Evolutionary conservation across 2,329 filamentous ascomycete species (phyloP), one percentile per base, ranked within the genome.

Genomic region (Ceratocystis variospora): DNA sequence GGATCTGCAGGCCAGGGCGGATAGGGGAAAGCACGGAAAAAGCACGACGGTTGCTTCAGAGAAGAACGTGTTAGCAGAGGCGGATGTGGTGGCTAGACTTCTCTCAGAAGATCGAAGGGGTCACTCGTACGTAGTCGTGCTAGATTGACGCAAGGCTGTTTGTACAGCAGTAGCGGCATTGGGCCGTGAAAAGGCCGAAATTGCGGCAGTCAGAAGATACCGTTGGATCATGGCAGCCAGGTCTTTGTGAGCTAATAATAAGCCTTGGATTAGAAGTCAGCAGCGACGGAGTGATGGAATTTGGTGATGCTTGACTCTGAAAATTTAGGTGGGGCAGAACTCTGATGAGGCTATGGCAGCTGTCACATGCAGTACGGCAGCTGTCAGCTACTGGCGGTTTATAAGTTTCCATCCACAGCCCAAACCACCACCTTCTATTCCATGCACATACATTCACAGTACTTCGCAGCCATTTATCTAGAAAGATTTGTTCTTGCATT

Each of bases 21-120:
- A 68, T 19, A 1, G 66, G 63, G 12, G 66, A 68, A 7, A 68
- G 46, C 7, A 68, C 53, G 2, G 66, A 65, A 50, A 68, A 68
- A 4, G 66, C 33, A 37, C 66, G 37, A 41, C 37, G 66, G 22
- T 63, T 68, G 28, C 17, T 17, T 15, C 37, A 41, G 44, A n/a
- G 50, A 3, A 28, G 12, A 7, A 25, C 41, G 15, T 31, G 55
- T 66, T 66, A 66, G 46, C 25, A 50, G 41, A 33, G 19, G 19
- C 19, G 10, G 8, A 48, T 7, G 28, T 41, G 37, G 12, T 41
- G 37, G 10, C 45, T 22, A 4, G 17, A 8, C 48, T 50, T 22
- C 48, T 19, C 46, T 19, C 46, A 17, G 28, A 25, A 25, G 17
- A 25, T 31, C 25, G 31, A 17, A 28, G 31, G 55, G 22, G 22